Percentiles rank a stretch among this genome's conserved stretches.
Evolutionary conservation across 495 filamentous ascomycete genomes (phyloP).

Genomic region (Tricharina praecox): DNA sequence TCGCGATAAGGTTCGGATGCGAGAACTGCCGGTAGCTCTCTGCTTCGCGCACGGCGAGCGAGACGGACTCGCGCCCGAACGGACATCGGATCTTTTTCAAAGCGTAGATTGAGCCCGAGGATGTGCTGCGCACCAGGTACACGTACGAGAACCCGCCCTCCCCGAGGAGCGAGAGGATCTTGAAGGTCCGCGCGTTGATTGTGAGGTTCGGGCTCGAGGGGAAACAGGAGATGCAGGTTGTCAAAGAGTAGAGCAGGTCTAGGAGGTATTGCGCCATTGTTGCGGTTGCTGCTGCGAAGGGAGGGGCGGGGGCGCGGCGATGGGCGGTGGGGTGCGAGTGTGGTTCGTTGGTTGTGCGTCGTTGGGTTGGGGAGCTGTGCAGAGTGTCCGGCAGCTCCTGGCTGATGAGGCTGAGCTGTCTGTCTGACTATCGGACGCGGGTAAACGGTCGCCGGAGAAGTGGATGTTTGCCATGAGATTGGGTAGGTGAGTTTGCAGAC

Average conservation of each 20-base stretch:
- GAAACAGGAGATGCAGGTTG: conserved; percentile 89
- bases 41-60: conserved; percentile 85
- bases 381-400: no score
- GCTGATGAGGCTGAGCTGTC: no score
- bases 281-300: neutral
- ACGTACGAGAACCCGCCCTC: conserved; percentile 98
- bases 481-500: neutral
- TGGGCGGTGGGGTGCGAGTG: neutral
- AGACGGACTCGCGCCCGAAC: conserved; percentile 89
- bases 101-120: conserved; percentile 65
- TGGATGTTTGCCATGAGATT: neutral
- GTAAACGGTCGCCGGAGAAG: no score
- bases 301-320: neutral
- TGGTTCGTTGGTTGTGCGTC: no score
- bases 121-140: conserved; percentile 87
- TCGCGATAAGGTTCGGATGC: conserved; percentile 74
- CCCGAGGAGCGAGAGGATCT: conserved; percentile 79
- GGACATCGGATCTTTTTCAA: conserved; percentile 97
- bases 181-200: conserved; percentile 89
- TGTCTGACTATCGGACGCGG: no score
- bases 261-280: conserved; percentile 70
- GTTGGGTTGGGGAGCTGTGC: no score
- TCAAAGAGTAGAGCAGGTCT: conserved; percentile 77
- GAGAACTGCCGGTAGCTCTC: conserved; percentile 86
- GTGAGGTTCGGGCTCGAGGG: conserved; percentile 82